phyloP scores from a whole-genome alignment of 1,284 basidiomycete genomes.

The Flammula alnicola region DNA sequence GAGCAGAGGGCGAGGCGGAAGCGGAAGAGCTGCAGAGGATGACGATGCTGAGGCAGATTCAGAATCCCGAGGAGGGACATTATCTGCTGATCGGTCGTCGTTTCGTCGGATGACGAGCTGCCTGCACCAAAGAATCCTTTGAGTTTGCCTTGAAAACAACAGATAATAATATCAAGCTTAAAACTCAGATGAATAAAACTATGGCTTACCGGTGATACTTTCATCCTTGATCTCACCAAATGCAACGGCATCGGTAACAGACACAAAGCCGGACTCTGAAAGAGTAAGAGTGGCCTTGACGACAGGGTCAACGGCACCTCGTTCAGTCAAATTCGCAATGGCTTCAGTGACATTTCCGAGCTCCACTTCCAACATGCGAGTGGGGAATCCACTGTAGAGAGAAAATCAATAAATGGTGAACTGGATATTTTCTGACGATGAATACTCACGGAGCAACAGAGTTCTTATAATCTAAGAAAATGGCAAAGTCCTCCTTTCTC shows the following conservation, averaged over 20 bases:
- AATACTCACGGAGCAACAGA: constrained; percentile 57
- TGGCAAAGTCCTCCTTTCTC: constrained; percentile 76
- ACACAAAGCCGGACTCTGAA: constrained; percentile 84
- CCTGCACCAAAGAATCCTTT: constrained; percentile 83
- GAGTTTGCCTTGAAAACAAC: constrained; percentile 62
- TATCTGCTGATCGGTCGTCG: constrained; percentile 40
- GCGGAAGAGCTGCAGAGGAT: constrained; percentile 31
- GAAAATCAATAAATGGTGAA: not conserved
- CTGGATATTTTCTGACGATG: not conserved
- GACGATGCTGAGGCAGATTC: constrained; percentile 33
- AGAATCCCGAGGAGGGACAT: constrained; percentile 45
- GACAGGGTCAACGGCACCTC: constrained; percentile 71
- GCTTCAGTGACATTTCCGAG: constrained; percentile 74
- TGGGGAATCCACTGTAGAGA: constrained; percentile 69
- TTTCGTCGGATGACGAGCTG: constrained; percentile 44
- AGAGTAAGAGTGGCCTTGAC: constrained; percentile 83
- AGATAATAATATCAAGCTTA: not conserved
- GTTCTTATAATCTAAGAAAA: constrained; percentile 75
- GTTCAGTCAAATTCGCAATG: constrained; percentile 74
- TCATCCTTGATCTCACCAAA: constrained; percentile 81
- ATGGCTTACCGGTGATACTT: constrained; percentile 71
- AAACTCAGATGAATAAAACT: not conserved
- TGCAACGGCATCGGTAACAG: constrained; percentile 76
- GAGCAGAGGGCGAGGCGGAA: constrained; percentile 34
- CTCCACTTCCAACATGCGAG: constrained; percentile 69